Base-by-base conservation (phyloP, 176 grass and related monocot species). In the Dendrocalamus sinicus region DNA sequence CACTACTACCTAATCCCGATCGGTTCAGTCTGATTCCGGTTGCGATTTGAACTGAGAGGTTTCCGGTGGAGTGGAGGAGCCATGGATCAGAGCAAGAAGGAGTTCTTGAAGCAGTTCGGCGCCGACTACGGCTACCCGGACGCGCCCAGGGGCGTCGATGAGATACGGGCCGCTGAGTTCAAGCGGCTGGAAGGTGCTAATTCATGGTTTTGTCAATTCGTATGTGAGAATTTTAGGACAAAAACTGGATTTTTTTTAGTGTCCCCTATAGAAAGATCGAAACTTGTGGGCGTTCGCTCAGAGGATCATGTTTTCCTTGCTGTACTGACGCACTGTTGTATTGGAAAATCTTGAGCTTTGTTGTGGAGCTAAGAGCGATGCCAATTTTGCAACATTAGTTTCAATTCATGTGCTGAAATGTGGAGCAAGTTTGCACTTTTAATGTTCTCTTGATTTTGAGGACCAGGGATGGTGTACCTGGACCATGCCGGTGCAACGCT, bases 81-180 rank as follows among this genome's bases (percentile, higher is more conserved):
- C 32, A 92, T 85, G 61, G 89, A 72, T 12, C 45, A 44, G 73
- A 83, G 92, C 78, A 83, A 91, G 71, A 77, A 73, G 80, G 96
- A 89, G 69, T 98, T 98, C 72, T 32, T 95, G 83, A 80, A 62
- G 44, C 89, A 83, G 62, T 98, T 92, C 68, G 89, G 86, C 3
- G 73, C 43, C 28, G 74, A 88, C 69, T 98, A 98, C 53, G 93
- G 96, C 63, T 98, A 98, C 81, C 93, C 96, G 16, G 80, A 88
- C 40, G 91, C 88, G 48, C 89, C 90, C 64, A 93, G 78, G 70
- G 81, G 80, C 86, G 58, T 98, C 77, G 86, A 98, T 70, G 84
- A 95, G 81, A 90, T 98, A 45, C 93, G 96, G 9, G 85, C 88
- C 81, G 12, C 93, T 6, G 93, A 95, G 12, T 98, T 98, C 89